phyloP scores from a whole-genome alignment of 2,329 filamentous ascomycete genomes.

The Ceratocystis lukuohia region DNA sequence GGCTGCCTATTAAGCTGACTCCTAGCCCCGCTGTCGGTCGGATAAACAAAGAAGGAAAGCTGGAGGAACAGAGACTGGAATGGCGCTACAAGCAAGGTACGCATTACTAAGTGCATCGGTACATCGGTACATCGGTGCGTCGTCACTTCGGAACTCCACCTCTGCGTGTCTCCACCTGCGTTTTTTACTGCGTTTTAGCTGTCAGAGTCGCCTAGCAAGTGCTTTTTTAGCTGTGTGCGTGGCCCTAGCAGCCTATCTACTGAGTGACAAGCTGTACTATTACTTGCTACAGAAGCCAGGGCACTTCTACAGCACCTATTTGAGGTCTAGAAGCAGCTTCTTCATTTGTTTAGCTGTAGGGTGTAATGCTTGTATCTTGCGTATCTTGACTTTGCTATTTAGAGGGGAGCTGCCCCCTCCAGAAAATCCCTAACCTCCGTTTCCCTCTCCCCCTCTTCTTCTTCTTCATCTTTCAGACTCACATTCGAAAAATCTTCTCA shows the following conservation, averaged over 20 bases:
- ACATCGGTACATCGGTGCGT: not conserved
- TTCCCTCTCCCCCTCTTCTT: conserved; percentile 14
- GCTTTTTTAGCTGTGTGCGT: too few relatives aligned
- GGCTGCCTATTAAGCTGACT: not conserved
- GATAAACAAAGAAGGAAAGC: not conserved
- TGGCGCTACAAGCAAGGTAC: too few relatives aligned
- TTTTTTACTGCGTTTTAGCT: not conserved
- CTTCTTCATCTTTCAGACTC: conserved; percentile 11
- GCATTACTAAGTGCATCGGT: not conserved
- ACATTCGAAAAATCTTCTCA: conserved; percentile 11
- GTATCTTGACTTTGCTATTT: not conserved
- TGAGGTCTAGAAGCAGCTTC: too few relatives aligned
- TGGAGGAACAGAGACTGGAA: not conserved
- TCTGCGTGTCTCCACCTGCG: not conserved
- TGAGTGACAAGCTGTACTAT: not conserved
- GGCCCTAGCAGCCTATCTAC: too few relatives aligned
- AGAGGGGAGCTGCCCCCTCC: conserved; percentile 1
- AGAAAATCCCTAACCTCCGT: not conserved
- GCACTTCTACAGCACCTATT: too few relatives aligned
- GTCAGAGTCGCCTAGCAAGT: too few relatives aligned
- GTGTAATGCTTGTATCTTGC: not conserved
- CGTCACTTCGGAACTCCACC: not conserved
- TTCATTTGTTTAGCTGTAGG: too few relatives aligned
- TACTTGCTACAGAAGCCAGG: not conserved
- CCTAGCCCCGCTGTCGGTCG: not conserved